A percentile compares a stretch with the other conserved stretches of the same genome.
Conservation (phyloP, 768 basidiomycete species). For the Gautieria morchelliformis region DNA sequence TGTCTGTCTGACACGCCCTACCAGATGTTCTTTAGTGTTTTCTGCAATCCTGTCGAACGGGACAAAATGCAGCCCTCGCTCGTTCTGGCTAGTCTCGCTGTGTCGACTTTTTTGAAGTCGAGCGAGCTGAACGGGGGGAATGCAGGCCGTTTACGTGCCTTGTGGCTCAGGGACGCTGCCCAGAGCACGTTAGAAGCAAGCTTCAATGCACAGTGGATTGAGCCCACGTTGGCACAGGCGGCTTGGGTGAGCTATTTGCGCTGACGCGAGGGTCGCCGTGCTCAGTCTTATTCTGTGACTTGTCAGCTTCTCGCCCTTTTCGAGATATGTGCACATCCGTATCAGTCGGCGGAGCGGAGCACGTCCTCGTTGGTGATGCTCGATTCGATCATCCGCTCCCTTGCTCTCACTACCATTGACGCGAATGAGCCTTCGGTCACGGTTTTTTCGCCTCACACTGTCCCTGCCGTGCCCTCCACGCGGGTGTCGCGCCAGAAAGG, state of each 20-base stretch:
- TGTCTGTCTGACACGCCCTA: neutral
- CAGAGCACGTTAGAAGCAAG: constrained; percentile 44
- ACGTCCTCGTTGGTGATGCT: constrained; percentile 44
- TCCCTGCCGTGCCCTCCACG: constrained; percentile 28
- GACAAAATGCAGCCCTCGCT: constrained; percentile 60
- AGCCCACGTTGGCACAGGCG: constrained; percentile 60
- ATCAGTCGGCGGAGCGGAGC: constrained; percentile 47
- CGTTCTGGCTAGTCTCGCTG: constrained; percentile 56
- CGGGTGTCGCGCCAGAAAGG: neutral
- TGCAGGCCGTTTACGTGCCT: constrained; percentile 46
- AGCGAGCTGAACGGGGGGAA: constrained; percentile 52
- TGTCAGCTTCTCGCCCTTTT: constrained; percentile 67
- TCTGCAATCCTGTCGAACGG: constrained; percentile 44
- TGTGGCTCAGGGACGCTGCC: constrained; percentile 48
- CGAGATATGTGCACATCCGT: constrained; percentile 65
- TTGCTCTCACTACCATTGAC: constrained; percentile 50
- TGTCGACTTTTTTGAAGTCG: constrained; percentile 64
- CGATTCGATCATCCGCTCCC: constrained; percentile 52
- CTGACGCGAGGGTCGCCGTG: neutral
- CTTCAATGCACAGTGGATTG: constrained; percentile 41
- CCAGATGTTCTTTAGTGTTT: constrained; percentile 38
- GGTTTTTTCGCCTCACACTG: constrained; percentile 37
- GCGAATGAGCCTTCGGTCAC: constrained; percentile 42
- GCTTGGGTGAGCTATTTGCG: constrained; percentile 41
- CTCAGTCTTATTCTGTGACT: neutral